These are phyloP conservation scores for Albophoma yamanashiensis DNA, from an alignment of 2,329 filamentous ascomycete species.

Conservation along the genomic window DNA sequence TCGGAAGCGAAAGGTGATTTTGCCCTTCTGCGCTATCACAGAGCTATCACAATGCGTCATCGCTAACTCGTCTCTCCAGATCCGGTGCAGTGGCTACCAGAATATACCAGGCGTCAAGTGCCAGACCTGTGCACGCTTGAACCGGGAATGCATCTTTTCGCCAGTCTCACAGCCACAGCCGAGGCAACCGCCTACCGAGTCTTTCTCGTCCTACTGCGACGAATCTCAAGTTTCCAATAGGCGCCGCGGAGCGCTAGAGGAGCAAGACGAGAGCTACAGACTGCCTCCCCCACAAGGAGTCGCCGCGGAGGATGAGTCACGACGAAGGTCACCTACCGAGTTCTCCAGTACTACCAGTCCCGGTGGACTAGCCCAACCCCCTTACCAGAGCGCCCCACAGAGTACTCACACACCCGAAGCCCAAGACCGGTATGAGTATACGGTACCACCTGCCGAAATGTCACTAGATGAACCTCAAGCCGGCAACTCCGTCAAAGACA, in stretches of 20 bases:
- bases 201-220: conserved; percentile 28
- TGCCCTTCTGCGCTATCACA: neutral
- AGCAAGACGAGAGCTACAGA: conserved; percentile 30
- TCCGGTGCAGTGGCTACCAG: conserved; percentile 50
- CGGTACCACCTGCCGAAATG: too few relatives aligned
- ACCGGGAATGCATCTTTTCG: conserved; percentile 51
- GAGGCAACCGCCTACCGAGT: conserved; percentile 33
- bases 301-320: conserved; percentile 35
- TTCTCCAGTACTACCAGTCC: conserved; percentile 37
- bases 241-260: conserved; percentile 26
- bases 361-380: conserved; percentile 25
- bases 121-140: conserved; percentile 50
- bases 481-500: too few relatives aligned
- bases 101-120: conserved; percentile 49
- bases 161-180: conserved; percentile 34
- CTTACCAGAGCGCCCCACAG: conserved; percentile 24
- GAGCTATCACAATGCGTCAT: conserved; percentile 2
- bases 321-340: conserved; percentile 41
- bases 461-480: too few relatives aligned
- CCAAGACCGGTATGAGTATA: too few relatives aligned
- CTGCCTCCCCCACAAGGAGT: conserved; percentile 31
- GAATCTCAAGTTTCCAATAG: conserved; percentile 21
- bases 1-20: conserved; percentile 45
- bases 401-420: conserved; percentile 23
- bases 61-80: conserved; percentile 25